Evolutionary conservation across 768 basidiomycete species (phyloP).

Genomic region (Panaeolus papilionaceus): DNA sequence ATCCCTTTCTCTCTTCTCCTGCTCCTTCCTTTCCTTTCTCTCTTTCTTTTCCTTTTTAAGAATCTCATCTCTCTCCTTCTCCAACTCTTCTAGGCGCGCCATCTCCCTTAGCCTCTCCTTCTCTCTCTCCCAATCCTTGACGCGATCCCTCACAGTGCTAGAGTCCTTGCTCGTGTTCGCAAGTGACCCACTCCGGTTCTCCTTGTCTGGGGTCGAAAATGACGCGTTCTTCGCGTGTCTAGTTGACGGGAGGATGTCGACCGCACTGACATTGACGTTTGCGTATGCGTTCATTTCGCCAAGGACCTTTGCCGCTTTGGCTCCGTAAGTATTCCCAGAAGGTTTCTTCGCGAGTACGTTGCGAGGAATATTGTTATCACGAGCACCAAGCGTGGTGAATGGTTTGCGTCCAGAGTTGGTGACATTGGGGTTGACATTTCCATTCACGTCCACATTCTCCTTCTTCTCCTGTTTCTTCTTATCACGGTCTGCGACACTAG

Average conservation of each 20-base stretch:
- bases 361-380: slow-evolving; percentile 33
- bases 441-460: slow-evolving; percentile 45
- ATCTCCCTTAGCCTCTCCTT: slow-evolving; percentile 73
- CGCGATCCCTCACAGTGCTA: slow-evolving; percentile 62
- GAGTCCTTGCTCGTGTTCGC: slow-evolving; percentile 42
- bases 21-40: slow-evolving; percentile 31
- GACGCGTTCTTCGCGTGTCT: slow-evolving; percentile 25
- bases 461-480: slow-evolving; percentile 31
- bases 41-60: slow-evolving; percentile 44
- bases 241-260: slow-evolving; percentile 13
- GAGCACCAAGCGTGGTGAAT: slow-evolving; percentile 35
- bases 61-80: slow-evolving; percentile 53
- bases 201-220: slow-evolving; percentile 15
- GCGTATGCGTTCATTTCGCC: slow-evolving; percentile 25
- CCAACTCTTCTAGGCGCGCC: slow-evolving; percentile 62
- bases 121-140: slow-evolving; percentile 81
- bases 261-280: slow-evolving; percentile 21
- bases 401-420: slow-evolving; percentile 37
- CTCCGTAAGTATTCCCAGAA: slow-evolving; percentile 33
- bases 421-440: slow-evolving; percentile 32
- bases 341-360: slow-evolving; percentile 33
- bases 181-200: slow-evolving; percentile 23
- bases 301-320: slow-evolving; percentile 33
- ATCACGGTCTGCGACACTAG: slow-evolving; percentile 19
- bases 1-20: slow-evolving; percentile 15